Percentiles rank a stretch among this genome's conserved stretches.
These are phyloP conservation scores for Botrytis galanthina DNA, from an alignment of 2,329 filamentous ascomycete genomes.

Conservation along the genomic window DNA sequence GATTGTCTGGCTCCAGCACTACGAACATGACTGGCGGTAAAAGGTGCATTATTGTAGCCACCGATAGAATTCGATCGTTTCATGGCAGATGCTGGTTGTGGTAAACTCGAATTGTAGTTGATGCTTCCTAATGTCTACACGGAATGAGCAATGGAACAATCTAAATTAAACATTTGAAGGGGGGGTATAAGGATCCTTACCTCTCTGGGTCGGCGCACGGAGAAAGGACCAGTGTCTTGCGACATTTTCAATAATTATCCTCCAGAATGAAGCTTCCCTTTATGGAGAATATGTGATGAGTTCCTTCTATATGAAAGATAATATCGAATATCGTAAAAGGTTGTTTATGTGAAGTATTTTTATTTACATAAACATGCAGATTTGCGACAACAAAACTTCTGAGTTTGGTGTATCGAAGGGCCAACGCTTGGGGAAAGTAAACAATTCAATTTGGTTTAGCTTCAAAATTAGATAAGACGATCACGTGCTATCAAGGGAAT, in stretches of 20 bases:
- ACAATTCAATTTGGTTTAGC: conserved; percentile 15
- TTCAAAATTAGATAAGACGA: neutral
- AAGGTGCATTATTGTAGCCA: conserved; percentile 60
- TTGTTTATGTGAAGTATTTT: neutral
- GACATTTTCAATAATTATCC: conserved; percentile 59
- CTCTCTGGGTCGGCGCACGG: conserved; percentile 87
- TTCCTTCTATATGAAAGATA: conserved; percentile 13
- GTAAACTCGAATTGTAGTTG: conserved; percentile 79
- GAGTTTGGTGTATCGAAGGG: conserved; percentile 10
- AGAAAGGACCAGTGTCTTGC: conserved; percentile 85
- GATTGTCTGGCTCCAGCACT: conserved; percentile 80
- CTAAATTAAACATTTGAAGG: neutral
- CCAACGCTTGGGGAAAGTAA: conserved; percentile 19
- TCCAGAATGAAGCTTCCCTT: neutral
- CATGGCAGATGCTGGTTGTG: conserved; percentile 87
- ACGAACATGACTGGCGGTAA: conserved; percentile 71
- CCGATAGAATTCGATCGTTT: conserved; percentile 85
- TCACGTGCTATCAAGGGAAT: conserved; percentile 1
- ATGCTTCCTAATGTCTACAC: conserved; percentile 79
- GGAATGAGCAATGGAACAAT: conserved; percentile 9
- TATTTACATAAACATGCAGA: conserved; percentile 1
- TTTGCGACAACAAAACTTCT: conserved; percentile 19
- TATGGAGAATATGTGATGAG: neutral
- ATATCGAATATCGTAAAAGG: neutral
- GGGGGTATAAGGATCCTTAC: conserved; percentile 48